Evolutionary conservation across 2,329 filamentous ascomycete genomes (phyloP).

Genomic region (Colletotrichum acutatum): DNA sequence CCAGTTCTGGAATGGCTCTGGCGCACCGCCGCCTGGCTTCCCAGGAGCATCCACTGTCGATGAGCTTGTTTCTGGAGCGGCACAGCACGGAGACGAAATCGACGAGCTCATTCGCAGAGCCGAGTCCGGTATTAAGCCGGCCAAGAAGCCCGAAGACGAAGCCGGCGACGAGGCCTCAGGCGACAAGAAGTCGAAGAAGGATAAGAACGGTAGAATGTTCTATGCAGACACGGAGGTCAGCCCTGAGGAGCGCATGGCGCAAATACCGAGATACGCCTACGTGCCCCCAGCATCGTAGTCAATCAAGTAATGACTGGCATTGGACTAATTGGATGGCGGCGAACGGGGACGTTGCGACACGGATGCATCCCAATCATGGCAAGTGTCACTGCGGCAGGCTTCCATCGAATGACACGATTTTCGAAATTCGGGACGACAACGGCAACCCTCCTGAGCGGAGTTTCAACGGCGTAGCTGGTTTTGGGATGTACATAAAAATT

Average conservation of each 20-base stretch:
- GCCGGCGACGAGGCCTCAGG: slow-evolving; percentile 51
- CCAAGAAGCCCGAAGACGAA: slow-evolving; percentile 52
- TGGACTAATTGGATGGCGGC: background rate
- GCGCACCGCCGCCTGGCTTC: slow-evolving; percentile 45
- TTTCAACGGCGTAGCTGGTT: slow-evolving; percentile 31
- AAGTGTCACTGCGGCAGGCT: background rate
- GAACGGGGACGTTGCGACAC: background rate
- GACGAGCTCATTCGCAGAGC: slow-evolving; percentile 74
- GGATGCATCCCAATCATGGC: background rate
- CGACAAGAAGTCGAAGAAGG: slow-evolving; percentile 76
- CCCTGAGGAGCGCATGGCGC: slow-evolving; percentile 90
- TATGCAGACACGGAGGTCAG: slow-evolving; percentile 84
- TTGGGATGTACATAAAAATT: slow-evolving; percentile 30
- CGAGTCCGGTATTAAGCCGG: slow-evolving; percentile 67
- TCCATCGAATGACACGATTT: slow-evolving; percentile 8
- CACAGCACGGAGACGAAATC: slow-evolving; percentile 67
- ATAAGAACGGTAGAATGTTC: slow-evolving; percentile 77
- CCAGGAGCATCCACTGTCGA: slow-evolving; percentile 43
- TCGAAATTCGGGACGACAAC: slow-evolving; percentile 20
- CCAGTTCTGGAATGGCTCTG: slow-evolving; percentile 41
- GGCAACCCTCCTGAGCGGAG: slow-evolving; percentile 27
- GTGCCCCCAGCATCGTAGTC: slow-evolving; percentile 49
- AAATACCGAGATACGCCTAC: slow-evolving; percentile 80
- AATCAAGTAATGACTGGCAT: background rate
- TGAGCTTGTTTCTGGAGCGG: slow-evolving; percentile 54